Evolutionary conservation across 1,284 basidiomycete species (phyloP).

Genomic region (Moesziomyces parantarcticus): DNA sequence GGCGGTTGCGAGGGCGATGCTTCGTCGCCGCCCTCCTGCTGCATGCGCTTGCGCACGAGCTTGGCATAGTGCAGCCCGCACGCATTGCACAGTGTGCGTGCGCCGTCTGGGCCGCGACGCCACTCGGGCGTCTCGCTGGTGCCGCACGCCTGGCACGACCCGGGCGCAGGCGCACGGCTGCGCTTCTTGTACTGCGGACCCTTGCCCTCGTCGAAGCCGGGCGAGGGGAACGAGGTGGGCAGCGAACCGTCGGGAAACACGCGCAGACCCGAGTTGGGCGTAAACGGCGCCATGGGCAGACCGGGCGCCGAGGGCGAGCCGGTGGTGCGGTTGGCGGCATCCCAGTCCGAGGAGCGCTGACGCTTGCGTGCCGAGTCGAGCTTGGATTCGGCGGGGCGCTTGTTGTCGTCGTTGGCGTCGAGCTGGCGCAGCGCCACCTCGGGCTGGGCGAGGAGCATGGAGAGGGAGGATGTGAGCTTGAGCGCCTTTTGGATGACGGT

Average conservation of each 20-base stretch:
- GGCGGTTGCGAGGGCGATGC: slow-evolving; percentile 25
- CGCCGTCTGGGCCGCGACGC: slow-evolving; percentile 64
- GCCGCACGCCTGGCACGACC: slow-evolving; percentile 60
- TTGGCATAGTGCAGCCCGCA: slow-evolving; percentile 62
- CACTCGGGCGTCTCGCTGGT: slow-evolving; percentile 64
- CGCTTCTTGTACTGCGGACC: slow-evolving; percentile 64
- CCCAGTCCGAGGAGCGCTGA: slow-evolving; percentile 47
- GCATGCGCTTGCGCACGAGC: slow-evolving; percentile 53
- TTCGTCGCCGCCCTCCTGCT: slow-evolving; percentile 48
- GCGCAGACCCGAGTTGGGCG: slow-evolving; percentile 22
- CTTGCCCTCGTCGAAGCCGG: slow-evolving; percentile 37
- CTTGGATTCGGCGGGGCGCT: slow-evolving; percentile 40
- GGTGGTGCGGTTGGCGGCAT: slow-evolving; percentile 15
- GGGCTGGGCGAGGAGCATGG: slow-evolving; percentile 45
- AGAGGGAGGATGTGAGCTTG: slow-evolving; percentile 55
- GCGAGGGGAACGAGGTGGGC: slow-evolving; percentile 41
- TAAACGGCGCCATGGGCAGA: slow-evolving; percentile 20
- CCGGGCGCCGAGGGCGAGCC: slow-evolving; percentile 1
- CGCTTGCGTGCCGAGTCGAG: slow-evolving; percentile 49
- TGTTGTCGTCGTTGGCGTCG: slow-evolving; percentile 36
- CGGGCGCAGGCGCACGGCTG: slow-evolving; percentile 64
- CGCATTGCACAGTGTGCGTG: slow-evolving; percentile 66
- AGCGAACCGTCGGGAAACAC: slow-evolving; percentile 44
- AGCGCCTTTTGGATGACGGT: slow-evolving; percentile 47
- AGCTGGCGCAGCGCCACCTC: slow-evolving; percentile 48